phyloP scores from a whole-genome alignment of 2,329 filamentous ascomycete species.

The Penicillium olsonii region DNA sequence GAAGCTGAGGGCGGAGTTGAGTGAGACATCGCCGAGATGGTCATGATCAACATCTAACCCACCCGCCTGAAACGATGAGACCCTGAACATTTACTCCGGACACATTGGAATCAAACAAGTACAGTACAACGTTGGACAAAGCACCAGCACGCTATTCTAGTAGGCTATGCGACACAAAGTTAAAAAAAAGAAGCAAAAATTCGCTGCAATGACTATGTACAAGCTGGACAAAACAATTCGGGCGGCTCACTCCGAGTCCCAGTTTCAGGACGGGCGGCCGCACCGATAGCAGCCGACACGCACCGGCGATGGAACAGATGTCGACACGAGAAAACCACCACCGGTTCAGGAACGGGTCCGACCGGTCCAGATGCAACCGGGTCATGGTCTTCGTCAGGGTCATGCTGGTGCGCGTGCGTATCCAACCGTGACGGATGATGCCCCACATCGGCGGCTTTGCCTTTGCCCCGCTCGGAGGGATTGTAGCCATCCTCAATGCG shows the following conservation, averaged over 20 bases:
- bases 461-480: slow-evolving; percentile 38
- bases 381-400: slow-evolving; percentile 1
- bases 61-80: not conserved
- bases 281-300: slow-evolving; percentile 33
- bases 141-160: not conserved
- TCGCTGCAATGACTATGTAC: slow-evolving; percentile 33
- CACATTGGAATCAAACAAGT: too few relatives aligned
- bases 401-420: slow-evolving; percentile 13
- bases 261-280: slow-evolving; percentile 13
- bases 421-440: slow-evolving; percentile 19
- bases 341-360: slow-evolving; percentile 23
- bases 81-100: slow-evolving; percentile 56
- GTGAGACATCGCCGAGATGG: not conserved
- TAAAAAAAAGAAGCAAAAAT: not conserved
- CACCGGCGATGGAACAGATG: slow-evolving; percentile 52
- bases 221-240: slow-evolving; percentile 38
- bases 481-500: slow-evolving; percentile 32
- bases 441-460: slow-evolving; percentile 38
- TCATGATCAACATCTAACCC: not conserved
- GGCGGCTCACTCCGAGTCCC: slow-evolving; percentile 21
- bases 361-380: not conserved
- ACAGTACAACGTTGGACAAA: not conserved
- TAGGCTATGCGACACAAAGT: slow-evolving; percentile 1
- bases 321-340: slow-evolving; percentile 51
- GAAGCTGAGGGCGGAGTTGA: not conserved